These are phyloP conservation scores for Penicillium soppii DNA, from an alignment of 495 filamentous ascomycete species.

Conservation along the genomic window DNA sequence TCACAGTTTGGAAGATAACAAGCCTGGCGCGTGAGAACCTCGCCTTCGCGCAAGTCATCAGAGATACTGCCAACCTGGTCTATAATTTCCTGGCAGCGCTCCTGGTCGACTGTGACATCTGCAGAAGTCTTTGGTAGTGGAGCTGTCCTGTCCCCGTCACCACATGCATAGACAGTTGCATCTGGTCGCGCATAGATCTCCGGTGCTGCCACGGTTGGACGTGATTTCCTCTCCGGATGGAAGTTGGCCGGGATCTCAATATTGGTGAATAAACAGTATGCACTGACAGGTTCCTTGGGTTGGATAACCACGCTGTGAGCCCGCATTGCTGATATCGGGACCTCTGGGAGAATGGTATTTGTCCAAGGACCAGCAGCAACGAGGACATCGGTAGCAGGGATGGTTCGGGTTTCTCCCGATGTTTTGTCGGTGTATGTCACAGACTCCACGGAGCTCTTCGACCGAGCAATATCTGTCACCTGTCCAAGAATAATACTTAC, in stretches of 20 bases:
- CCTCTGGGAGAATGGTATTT: constrained; percentile 63
- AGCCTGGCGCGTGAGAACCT: constrained; percentile 79
- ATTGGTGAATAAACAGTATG: constrained; percentile 87
- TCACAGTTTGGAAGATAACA: constrained; percentile 86
- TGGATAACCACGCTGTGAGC: constrained; percentile 90
- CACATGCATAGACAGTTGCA: constrained; percentile 89
- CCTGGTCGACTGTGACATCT: constrained; percentile 72
- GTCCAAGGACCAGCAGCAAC: constrained; percentile 94
- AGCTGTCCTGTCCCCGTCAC: constrained; percentile 76
- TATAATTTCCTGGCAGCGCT: constrained; percentile 83
- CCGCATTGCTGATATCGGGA: constrained; percentile 76
- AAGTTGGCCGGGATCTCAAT: constrained; percentile 70
- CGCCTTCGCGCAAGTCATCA: constrained; percentile 71
- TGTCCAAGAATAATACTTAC: constrained; percentile 68
- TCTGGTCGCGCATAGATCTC: constrained; percentile 93
- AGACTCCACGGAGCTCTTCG: constrained; percentile 53
- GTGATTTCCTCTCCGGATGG: constrained; percentile 50
- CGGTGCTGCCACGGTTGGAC: constrained; percentile 66
- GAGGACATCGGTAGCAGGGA: constrained; percentile 77
- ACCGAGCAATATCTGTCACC: constrained; percentile 61
- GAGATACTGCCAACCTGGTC: constrained; percentile 78
- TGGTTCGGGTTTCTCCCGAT: constrained; percentile 53
- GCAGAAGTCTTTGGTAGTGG: constrained; percentile 76
- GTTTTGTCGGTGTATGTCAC: constrained; percentile 75
- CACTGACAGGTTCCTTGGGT: constrained; percentile 69